Base-by-base conservation (phyloP, 2,329 filamentous ascomycete genomes). In the Hymenoscyphus repandus region DNA sequence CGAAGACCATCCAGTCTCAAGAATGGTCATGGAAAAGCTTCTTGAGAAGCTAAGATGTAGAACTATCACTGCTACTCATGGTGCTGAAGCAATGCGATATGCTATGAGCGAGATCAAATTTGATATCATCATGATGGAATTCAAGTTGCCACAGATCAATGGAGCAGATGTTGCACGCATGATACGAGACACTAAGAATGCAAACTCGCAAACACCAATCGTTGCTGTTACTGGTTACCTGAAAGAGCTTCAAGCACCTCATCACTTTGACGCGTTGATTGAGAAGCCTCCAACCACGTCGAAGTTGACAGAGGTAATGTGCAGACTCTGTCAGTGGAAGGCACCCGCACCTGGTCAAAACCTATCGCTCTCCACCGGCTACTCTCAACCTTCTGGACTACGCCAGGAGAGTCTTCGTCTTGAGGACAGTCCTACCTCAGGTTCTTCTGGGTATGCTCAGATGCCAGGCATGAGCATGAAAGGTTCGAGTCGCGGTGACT, bases 21-120 rank as follows among this genome's bases (percentile, higher is more conserved):
- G 92, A 18, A 84, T 99, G 74, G 92, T 99, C n/a, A 97, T 99
- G 92, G 93, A 99, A 66, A 93, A 95, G 62, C 74, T 99, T 6
- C 78, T 99, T 47, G 93, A 99, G 68, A 99, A 97, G 70, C 75
- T 97, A 33, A 86, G 90, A 33, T 99, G 93, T 64, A 88, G 93
- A 38, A 96, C 92, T 7, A 93, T 99, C 62, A 90, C 89, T 2
- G 92, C 93, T 4, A 79, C 85, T 2, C 96, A 91, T 60, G 93
- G 93, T 1, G 85, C 89, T 0, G 93, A 99, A 65, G 93, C 92
- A 10, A 86, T 96, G 62, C 83, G 92, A 18, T 96, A 93, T 69
- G 90, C 93, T 27, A 88, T 95, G 76, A 92, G 92, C 64, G 92
- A 97, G 66, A 92, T 99, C 66, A 95, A 97, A 65, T 99, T 97